A percentile compares a stretch with the other conserved stretches of the same genome.
Evolutionary conservation across 202 grass and related monocot genomes (phyloP).

Genomic region (Schoenoplectus triqueter): DNA sequence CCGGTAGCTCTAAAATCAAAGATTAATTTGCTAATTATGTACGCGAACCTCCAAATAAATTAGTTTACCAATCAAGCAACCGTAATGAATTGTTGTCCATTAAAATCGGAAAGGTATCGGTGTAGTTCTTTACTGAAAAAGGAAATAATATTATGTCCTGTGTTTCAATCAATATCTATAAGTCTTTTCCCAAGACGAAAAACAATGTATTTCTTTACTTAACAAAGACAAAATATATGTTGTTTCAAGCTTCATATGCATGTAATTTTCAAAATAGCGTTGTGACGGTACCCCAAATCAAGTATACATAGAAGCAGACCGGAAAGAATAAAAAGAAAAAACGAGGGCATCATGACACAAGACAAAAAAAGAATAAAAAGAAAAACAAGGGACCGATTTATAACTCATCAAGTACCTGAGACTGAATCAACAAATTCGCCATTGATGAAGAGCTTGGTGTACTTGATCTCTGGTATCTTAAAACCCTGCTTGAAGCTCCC

Average conservation of each 20-base stretch:
- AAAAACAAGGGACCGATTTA: neutral
- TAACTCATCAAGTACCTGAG: constrained; percentile 48
- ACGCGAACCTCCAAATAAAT: neutral
- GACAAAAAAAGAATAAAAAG: neutral
- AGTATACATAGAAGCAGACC: neutral
- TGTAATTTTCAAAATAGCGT: too few relatives aligned
- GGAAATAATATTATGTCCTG: neutral
- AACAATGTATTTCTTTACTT: neutral
- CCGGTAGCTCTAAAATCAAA: neutral
- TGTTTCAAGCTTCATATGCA: too few relatives aligned
- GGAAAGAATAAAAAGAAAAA: neutral
- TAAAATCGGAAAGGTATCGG: too few relatives aligned
- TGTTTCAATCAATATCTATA: neutral
- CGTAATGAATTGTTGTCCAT: too few relatives aligned
- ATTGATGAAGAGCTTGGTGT: constrained; percentile 95
- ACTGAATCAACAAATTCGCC: constrained; percentile 72
- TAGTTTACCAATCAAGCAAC: too few relatives aligned
- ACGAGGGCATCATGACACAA: too few relatives aligned
- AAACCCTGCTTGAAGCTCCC: constrained; percentile 29
- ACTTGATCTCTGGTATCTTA: constrained; percentile 82
- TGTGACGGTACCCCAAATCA: neutral
- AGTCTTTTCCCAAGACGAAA: neutral
- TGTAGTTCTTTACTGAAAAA: too few relatives aligned
- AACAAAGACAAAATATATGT: neutral
- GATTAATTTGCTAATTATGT: neutral